A percentile compares a stretch with the other conserved stretches of the same genome.
Evolutionary conservation across 176 grass and related monocot species (phyloP).

Genomic region (Pharus latifolius): DNA sequence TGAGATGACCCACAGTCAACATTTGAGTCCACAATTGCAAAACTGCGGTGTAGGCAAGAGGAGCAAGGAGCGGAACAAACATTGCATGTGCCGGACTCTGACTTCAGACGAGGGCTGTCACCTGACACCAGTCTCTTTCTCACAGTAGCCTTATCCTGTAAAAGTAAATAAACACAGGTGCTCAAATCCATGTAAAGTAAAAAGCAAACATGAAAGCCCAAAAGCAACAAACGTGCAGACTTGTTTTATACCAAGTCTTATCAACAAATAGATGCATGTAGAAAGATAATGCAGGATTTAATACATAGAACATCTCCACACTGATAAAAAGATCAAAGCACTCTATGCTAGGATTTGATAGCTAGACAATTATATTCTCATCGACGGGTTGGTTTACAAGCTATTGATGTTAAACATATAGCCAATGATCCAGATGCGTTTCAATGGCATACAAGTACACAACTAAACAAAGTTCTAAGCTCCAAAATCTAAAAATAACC

Average conservation of each 20-base stretch:
- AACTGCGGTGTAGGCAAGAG: conserved; percentile 53
- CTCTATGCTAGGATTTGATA: background rate
- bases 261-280: background rate
- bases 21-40: conserved; percentile 25
- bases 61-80: conserved; percentile 69
- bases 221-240: background rate
- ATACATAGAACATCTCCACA: background rate
- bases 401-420: background rate
- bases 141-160: conserved; percentile 21
- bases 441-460: too few relatives aligned
- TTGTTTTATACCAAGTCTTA: background rate
- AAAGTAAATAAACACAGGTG: conserved; percentile 1
- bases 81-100: conserved; percentile 69
- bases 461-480: too few relatives aligned
- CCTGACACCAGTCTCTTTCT: conserved; percentile 27
- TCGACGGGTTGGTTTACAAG: background rate
- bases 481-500: too few relatives aligned
- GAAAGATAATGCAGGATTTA: background rate
- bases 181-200: background rate
- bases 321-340: background rate
- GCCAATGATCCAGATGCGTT: background rate
- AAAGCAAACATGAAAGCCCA: background rate
- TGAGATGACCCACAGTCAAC: conserved; percentile 52
- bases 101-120: conserved; percentile 9
- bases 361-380: background rate